Base-by-base conservation (phyloP, 139 green algal genomes). In the Picochlorum sp. region DNA sequence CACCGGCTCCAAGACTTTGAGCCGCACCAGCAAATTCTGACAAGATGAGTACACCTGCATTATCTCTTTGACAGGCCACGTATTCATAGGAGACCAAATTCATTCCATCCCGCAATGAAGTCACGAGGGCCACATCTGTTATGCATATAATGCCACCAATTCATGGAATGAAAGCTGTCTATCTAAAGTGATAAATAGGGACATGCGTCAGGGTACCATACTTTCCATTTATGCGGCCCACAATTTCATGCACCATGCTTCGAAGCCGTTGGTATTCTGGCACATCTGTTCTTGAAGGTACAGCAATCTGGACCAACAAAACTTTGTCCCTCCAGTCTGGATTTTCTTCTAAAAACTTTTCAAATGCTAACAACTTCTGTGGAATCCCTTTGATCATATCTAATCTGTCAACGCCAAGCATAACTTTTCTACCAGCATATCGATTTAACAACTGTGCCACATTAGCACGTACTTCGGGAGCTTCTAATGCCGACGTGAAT, bases 361-460 rank as follows among this genome's bases (percentile, higher is more conserved):
- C 94, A 82, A 96, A 98, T 13, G 92, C 94, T 44, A 99, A 85
- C 66, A 99, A 86, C 83, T 99, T 99, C 78, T 97, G 93, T 0
- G 94, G 94, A 50, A 99, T 99, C 76, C 94, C 94, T 77, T 98
- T 99, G 73, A 99, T 96, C 90, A 98, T 97, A 85, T 99, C 94
- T 58, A 99, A 77, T 24, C 94, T 80, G 78, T 99, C 94, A 54
- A 99, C 94, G 2, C 94, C 94, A 54, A 99, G 77, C 94, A 99
- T 97, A 30, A 98, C 87, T 77, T 94, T 94, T 45, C 86, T 68
- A 1, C 86, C 86, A 10, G 86, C 85, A 44, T 92, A 94, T 59
- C 82, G 64, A 68, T 89, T 86, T 44, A 88, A 74, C 74, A 99
- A 88, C 84, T 97, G 88, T 5, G 82, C 83, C 30, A 98, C 90